These are phyloP conservation scores for Candida boleticola DNA, from an alignment of 805 yeast species.

Conservation along the genomic window DNA sequence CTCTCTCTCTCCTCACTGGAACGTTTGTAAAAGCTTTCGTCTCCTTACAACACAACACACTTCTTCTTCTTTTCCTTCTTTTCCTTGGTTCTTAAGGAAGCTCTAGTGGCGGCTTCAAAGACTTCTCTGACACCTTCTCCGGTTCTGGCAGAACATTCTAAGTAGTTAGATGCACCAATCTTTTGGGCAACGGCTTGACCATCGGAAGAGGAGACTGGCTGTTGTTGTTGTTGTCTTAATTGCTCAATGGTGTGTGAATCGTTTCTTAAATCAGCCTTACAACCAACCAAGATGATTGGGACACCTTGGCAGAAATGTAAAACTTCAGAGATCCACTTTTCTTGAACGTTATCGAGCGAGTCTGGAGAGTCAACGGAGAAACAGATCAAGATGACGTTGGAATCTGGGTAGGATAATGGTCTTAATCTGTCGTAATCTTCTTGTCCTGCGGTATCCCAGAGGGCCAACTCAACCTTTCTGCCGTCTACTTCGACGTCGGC, in stretches of 20 bases:
- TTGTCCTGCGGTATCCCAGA: constrained; percentile 99
- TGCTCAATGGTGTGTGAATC: constrained; percentile 75
- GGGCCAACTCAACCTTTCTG: constrained; percentile 77
- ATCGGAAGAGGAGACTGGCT: constrained; percentile 78
- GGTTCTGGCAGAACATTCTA: constrained; percentile 91
- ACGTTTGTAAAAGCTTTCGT: not conserved
- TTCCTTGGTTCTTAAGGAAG: constrained; percentile 71
- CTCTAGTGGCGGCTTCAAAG: constrained; percentile 89
- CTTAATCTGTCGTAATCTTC: constrained; percentile 94
- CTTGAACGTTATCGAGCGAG: constrained; percentile 89
- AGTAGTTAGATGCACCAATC: constrained; percentile 82
- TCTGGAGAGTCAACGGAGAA: constrained; percentile 90
- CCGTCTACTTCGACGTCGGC: constrained; percentile 78
- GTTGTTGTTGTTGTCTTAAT: constrained; percentile 70
- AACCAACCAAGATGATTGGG: constrained; percentile 89
- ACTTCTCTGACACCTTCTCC: constrained; percentile 92
- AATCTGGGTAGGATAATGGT: constrained; percentile 89
- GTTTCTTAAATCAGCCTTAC: constrained; percentile 85
- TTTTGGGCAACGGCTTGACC: constrained; percentile 86
- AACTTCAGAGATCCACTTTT: constrained; percentile 94
- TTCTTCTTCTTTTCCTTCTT: constrained; percentile 61
- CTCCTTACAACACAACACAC: constrained; percentile 62
- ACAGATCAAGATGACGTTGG: constrained; percentile 88
- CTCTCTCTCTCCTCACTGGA: not conserved
- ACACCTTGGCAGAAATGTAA: constrained; percentile 92